These are phyloP conservation scores for Hippophae rhamnoides DNA, from an alignment of 306 rosid genomes.

Conservation along the genomic window DNA sequence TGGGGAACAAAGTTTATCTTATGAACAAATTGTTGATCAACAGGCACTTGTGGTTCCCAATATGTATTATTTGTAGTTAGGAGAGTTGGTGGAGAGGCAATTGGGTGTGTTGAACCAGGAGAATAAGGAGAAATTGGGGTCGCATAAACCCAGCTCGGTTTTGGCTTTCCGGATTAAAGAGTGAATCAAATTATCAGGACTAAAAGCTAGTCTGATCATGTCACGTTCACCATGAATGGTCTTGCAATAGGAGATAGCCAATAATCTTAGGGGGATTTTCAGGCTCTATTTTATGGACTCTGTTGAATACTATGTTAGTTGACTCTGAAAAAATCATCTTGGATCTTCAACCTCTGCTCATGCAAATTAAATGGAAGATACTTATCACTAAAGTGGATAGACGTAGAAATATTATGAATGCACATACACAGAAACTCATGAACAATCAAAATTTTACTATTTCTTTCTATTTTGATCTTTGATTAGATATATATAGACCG, in stretches of 20 bases:
- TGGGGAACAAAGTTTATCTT: conserved; percentile 20
- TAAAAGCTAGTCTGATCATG: conserved; percentile 36
- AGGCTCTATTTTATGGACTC: conserved; percentile 33
- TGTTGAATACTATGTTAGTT: conserved; percentile 22
- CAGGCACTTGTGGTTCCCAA: conserved; percentile 25
- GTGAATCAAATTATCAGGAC: conserved; percentile 31
- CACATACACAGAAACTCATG: no score
- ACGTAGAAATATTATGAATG: no score
- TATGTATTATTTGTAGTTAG: conserved; percentile 7
- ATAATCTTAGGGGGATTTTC: conserved; percentile 28
- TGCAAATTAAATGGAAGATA: neutral
- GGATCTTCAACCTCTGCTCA: conserved; percentile 9
- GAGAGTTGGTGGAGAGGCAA: conserved; percentile 23
- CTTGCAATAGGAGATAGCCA: conserved; percentile 28
- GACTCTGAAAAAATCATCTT: conserved; percentile 29
- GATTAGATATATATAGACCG: no score
- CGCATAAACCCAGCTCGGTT: conserved; percentile 28
- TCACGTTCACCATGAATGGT: conserved; percentile 26
- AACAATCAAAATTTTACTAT: no score
- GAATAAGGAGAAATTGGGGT: conserved; percentile 26
- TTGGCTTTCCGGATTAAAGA: conserved; percentile 32
- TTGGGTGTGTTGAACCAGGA: conserved; percentile 1
- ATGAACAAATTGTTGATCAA: conserved; percentile 21
- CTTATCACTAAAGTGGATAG: neutral
- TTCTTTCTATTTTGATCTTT: no score